Evolutionary conservation across 108 stramenopile species (phyloP), one percentile per base, ranked within the genome.

Genomic region (Schizochytrium sp.): DNA sequence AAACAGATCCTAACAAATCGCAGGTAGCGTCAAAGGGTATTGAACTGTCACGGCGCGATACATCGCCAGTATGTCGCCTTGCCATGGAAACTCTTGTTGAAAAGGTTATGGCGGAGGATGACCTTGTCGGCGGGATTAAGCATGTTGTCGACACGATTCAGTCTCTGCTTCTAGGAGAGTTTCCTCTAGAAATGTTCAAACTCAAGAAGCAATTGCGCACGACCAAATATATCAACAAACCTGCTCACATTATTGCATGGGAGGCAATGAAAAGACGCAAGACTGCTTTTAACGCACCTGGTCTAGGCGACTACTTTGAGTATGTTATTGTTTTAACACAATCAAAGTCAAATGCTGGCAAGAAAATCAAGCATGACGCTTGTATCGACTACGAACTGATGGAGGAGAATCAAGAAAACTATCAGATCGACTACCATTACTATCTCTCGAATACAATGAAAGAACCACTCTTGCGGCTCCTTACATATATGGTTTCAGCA

Each of bases 21-120:
- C 17, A 50, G 47, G 4, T 46, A 4, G 53, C 8, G 8, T 46
- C 73, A 19, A 50, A 3, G 8, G 73, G 73, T 28, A 15, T 76
- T 3, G n/a, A 76, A 38, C 73, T 76, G 28, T 46, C 38, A 49
- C 73, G 73, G 47, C 73, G 73, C 8, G 73, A 76, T 49, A 8
- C 46, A 28, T 19, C 73, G 8, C 4, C 53, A 4, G 47, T 76
- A 19, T 50, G 47, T 19, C 42, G 17, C 19, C 8, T 5, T 28
- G 49, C 17, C n/a, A 76, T 76, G 73, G 3, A 76, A 38, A 38
- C n/a, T 19, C 53, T 76, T 38, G 17, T 76, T 49, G 47, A 76
- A 4, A 19, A 38, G 19, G 17, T 76, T 49, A 3, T 50, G 47
- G 13, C 53, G 73, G 19, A 76, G 47, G 53, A 76, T 49, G 17